Conservation (phyloP, 1,284 basidiomycete species). For the Ustilago trichophora region DNA sequence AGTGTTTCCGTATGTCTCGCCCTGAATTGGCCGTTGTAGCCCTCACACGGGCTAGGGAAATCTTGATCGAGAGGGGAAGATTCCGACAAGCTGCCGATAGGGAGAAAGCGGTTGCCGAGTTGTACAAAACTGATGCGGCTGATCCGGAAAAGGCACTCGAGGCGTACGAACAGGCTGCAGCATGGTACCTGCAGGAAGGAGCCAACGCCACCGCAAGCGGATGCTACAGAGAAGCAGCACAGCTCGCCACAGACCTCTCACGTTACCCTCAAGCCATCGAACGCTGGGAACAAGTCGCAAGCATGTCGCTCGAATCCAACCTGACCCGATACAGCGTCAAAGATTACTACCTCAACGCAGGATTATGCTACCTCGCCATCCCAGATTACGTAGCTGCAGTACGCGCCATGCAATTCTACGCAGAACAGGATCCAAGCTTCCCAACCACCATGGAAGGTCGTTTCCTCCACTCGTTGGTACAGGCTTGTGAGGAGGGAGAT, state of each 20-base stretch:
- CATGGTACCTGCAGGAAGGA: slow-evolving; percentile 97
- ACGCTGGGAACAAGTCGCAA: slow-evolving; percentile 88
- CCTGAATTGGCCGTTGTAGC: slow-evolving; percentile 80
- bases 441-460: slow-evolving; percentile 63
- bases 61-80: slow-evolving; percentile 83
- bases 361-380: slow-evolving; percentile 88
- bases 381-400: slow-evolving; percentile 67
- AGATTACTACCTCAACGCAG: slow-evolving; percentile 91
- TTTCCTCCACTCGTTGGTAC: slow-evolving; percentile 62
- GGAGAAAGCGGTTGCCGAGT: slow-evolving; percentile 86
- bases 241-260: slow-evolving; percentile 88
- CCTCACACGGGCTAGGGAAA: slow-evolving; percentile 83
- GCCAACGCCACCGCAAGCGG: slow-evolving; percentile 93
- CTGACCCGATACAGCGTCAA: slow-evolving; percentile 99
- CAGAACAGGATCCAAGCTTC: slow-evolving; percentile 62
- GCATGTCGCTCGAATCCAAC: slow-evolving; percentile 81
- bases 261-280: slow-evolving; percentile 86
- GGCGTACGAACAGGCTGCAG: slow-evolving; percentile 89
- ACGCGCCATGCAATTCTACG: slow-evolving; percentile 65
- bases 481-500: slow-evolving; percentile 62
- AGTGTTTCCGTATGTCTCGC: slow-evolving; percentile 62
- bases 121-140: slow-evolving; percentile 79
- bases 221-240: slow-evolving; percentile 95
- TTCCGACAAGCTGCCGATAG: slow-evolving; percentile 98
- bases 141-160: slow-evolving; percentile 85